Percentiles rank a stretch among this genome's conserved stretches.
phyloP scores from a whole-genome alignment of 345 rosid species.

The Boechera stricta region DNA sequence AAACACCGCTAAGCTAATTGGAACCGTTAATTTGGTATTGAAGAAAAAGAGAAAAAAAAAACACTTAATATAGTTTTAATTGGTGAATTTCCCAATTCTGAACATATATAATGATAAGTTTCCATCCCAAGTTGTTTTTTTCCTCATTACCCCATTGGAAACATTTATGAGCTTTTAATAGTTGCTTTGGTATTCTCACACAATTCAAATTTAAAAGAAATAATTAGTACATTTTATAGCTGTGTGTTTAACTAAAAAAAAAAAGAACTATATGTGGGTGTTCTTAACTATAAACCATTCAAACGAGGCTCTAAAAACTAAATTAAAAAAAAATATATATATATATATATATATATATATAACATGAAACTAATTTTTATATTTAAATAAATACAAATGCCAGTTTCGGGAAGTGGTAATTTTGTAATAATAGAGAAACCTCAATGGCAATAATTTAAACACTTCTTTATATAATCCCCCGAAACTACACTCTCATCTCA shows the following conservation, averaged over 20 bases:
- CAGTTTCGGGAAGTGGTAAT: conserved; percentile 2
- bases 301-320: background rate
- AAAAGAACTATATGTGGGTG: background rate
- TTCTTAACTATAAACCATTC: background rate
- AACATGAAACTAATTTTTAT: background rate
- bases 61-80: conserved; percentile 6
- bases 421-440: conserved; percentile 25
- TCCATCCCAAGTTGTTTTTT: conserved; percentile 12
- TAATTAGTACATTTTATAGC: conserved; percentile 1
- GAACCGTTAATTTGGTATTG: conserved; percentile 28
- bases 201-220: conserved; percentile 34
- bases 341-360: too few relatives aligned
- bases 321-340: too few relatives aligned
- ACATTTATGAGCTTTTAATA: background rate
- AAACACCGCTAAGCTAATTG: conserved; percentile 31
- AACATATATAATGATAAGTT: conserved; percentile 20
- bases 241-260: background rate
- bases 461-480: conserved; percentile 32
- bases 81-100: conserved; percentile 12
- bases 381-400: background rate
- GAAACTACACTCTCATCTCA: conserved; percentile 8
- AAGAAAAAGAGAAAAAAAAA: background rate
- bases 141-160: conserved; percentile 18
- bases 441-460: conserved; percentile 9
- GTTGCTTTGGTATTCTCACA: conserved; percentile 23